Evolutionary conservation across 768 basidiomycete genomes (phyloP).

Genomic region (Pleurotus citrinopileatus): DNA sequence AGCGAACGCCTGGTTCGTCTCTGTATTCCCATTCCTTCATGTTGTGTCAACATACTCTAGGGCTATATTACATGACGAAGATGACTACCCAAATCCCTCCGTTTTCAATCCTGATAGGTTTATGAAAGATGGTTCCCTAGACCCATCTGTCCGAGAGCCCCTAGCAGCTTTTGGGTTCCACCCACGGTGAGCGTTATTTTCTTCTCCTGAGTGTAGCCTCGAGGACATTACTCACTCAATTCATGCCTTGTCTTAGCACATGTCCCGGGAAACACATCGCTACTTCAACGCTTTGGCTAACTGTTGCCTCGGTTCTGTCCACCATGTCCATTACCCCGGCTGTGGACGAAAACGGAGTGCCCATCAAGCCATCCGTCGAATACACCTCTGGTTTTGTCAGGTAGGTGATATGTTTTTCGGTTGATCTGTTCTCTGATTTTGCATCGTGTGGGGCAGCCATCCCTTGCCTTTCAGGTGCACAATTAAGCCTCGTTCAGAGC

Average conservation of each 20-base stretch:
- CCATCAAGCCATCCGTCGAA: background rate
- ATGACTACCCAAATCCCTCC: slow-evolving; percentile 24
- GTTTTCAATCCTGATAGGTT: slow-evolving; percentile 31
- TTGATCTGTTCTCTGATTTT: background rate
- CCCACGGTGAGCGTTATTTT: background rate
- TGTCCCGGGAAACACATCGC: background rate
- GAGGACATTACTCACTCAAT: background rate
- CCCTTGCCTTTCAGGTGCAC: background rate
- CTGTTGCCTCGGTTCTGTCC: background rate
- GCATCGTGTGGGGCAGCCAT: background rate
- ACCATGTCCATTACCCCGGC: background rate
- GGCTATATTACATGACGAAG: slow-evolving; percentile 27
- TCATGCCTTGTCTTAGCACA: background rate
- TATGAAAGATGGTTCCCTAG: slow-evolving; percentile 17
- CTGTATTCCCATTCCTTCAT: background rate
- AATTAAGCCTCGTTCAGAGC: background rate
- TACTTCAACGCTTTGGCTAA: background rate
- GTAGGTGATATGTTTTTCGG: background rate
- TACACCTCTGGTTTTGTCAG: background rate
- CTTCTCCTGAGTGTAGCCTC: background rate
- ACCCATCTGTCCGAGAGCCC: slow-evolving; percentile 14
- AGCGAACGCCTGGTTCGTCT: background rate
- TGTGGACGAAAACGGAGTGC: background rate
- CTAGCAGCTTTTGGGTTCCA: slow-evolving; percentile 2
- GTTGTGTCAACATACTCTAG: slow-evolving; percentile 14